Base-by-base conservation (phyloP, 2,329 filamentous ascomycete species). In the Xylariaceae sp. region DNA sequence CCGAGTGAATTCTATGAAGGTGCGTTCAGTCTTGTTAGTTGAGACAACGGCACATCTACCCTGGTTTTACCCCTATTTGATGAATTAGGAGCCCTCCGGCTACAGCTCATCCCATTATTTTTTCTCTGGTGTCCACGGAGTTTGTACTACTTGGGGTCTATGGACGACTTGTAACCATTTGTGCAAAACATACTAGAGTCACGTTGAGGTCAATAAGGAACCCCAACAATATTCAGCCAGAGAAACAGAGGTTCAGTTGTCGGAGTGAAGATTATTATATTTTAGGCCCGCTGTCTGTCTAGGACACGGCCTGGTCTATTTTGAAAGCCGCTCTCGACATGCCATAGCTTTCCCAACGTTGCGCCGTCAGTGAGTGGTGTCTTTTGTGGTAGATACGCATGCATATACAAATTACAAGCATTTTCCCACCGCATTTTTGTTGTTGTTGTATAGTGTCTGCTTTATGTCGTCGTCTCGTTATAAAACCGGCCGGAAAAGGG, bases 261-360 rank as follows among this genome's bases (percentile, higher is more conserved):
- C 18, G 53, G 58, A 62, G 60, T 13, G 55, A 44, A 35, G 55
- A 56, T 58, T 8, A 53, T 47, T 59, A 35, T 54, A 39, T 57
- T 50, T 30, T 55, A 50, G 5, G 17, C 18, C 34, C 15, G 23
- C 44, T 51, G 30, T 44, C 44, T 51, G 30, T 44, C 48, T 39
- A 23, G 10, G 17, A 52, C 52, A 35, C 30, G 51, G 34, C n/a
- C 10, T 39, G 30, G 15, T 35, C 47, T 23, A n/a, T 45, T 42
- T 15, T 42, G 8, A 44, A 15, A 34, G 50, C 42, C 15, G 51
- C 49, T 52, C 15, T 55, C 8, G 34, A 50, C 23, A 30, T 48
- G 37, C 18, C 55, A 55, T 13, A 39, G 35, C 53, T 45, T 42
- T 53, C 37, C n/a, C 55, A 23, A 53, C 53, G 48, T n/a, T 15